Percentiles rank a stretch among this genome's conserved stretches.
Evolutionary conservation across 352 stramenopile species (phyloP).

Genomic region (Pythium sukuiense): DNA sequence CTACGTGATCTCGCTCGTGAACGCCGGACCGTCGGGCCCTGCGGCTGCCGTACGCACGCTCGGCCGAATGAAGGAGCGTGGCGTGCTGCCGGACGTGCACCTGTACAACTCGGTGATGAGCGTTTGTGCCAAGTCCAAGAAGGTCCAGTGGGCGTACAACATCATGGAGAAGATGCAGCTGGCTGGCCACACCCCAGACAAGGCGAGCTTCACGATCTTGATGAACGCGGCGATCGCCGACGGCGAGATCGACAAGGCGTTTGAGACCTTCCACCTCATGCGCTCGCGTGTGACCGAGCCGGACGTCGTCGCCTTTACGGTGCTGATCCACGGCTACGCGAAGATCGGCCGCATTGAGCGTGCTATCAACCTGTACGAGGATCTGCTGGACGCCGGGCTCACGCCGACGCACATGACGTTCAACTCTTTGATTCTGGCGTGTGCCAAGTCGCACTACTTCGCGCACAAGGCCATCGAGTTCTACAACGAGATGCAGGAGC

Average conservation of each 20-base stretch:
- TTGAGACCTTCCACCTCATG: conserved; percentile 87
- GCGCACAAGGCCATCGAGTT: conserved; percentile 84
- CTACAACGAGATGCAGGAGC: conserved; percentile 86
- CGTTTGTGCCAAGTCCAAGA: conserved; percentile 64
- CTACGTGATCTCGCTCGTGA: conserved; percentile 64
- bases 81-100: conserved; percentile 49
- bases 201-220: conserved; percentile 75
- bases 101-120: conserved; percentile 86
- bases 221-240: conserved; percentile 78
- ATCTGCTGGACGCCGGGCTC: conserved; percentile 67
- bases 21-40: conserved; percentile 39
- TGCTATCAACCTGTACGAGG: conserved; percentile 72
- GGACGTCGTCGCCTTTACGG: conserved; percentile 68
- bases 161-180: conserved; percentile 87
- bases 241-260: conserved; percentile 74
- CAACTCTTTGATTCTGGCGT: conserved; percentile 79
- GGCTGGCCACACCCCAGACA: conserved; percentile 57
- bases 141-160: conserved; percentile 79
- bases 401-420: conserved; percentile 76
- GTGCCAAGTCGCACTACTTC: conserved; percentile 83
- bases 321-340: conserved; percentile 74
- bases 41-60: conserved; percentile 65
- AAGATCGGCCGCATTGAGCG: conserved; percentile 74
- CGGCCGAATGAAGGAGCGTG: conserved; percentile 78
- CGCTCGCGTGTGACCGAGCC: conserved; percentile 69